Evolutionary conservation across 2,329 filamentous ascomycete genomes (phyloP).

Genomic region (Grosmannia serpens): DNA sequence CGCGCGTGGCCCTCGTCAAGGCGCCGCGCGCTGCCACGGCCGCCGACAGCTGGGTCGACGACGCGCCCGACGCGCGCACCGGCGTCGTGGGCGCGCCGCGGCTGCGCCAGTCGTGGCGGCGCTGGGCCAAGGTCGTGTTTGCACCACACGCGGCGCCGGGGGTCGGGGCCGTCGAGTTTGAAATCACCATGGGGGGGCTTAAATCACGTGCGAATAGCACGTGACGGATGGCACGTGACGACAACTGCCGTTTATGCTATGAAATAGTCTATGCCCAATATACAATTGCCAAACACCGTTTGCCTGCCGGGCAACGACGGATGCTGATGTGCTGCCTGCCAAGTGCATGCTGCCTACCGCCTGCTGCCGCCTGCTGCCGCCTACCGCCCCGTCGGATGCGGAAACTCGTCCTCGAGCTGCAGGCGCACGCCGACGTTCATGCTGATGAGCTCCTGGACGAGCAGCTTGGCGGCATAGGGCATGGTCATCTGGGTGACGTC

Average conservation of each 20-base stretch:
- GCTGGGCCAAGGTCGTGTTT: slow-evolving; percentile 85
- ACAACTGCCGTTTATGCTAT: no score
- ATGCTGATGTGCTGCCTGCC: no score
- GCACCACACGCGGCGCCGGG: slow-evolving; percentile 65
- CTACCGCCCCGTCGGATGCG: slow-evolving; percentile 33
- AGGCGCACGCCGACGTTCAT: slow-evolving; percentile 97
- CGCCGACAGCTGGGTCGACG: slow-evolving; percentile 5
- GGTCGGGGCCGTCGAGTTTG: slow-evolving; percentile 65
- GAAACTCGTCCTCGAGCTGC: slow-evolving; percentile 90
- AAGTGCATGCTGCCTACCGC: no score
- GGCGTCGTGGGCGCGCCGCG: slow-evolving; percentile 9
- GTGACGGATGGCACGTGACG: neutral
- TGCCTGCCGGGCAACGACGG: no score
- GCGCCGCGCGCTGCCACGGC: slow-evolving; percentile 29
- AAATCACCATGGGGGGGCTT: slow-evolving; percentile 59
- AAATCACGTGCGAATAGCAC: slow-evolving; percentile 25
- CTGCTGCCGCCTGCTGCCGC: no score
- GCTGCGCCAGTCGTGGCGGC: slow-evolving; percentile 38
- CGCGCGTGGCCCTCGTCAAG: slow-evolving; percentile 71
- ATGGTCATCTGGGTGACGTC: slow-evolving; percentile 88
- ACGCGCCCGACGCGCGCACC: neutral
- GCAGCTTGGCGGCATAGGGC: slow-evolving; percentile 91
- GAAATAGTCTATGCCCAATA: no score
- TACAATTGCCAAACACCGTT: no score
- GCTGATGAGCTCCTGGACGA: slow-evolving; percentile 91